Base-by-base conservation (phyloP, 352 stramenopile species). In the Pythium phragmiticola region DNA sequence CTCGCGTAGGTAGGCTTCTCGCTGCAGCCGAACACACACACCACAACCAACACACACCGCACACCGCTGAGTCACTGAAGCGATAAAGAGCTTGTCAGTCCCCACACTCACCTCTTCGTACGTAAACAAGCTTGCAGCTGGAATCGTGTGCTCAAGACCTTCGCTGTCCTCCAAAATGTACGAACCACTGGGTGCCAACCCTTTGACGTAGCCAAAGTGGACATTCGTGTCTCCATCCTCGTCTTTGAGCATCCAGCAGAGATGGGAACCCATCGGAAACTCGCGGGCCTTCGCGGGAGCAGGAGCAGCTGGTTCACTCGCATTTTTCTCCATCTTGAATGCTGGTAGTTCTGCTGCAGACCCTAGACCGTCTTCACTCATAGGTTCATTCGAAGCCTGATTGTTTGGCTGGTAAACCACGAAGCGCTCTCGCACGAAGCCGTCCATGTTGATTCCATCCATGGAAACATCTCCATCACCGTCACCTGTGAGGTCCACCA, bases 371-470 rank as follows among this genome's bases (percentile, higher is more conserved):
- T 77, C 66, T 23, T 66, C 77, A 19, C 76, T 58, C 21, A 64
- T 66, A 14, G 14, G 9, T 16, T 50, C 37, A 28, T 60, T 60
- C 30, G 54, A 53, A 87, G 73, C 55, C 81, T 82, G 6, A 74
- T 79, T 49, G 78, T 85, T 48, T 82, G 28, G 36, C 73, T 62
- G 2, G 68, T 57, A 0, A 68, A 78, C 17, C 80, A 59, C 33
- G 42, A 78, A 69, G 50, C 26, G 43, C n/a, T 45, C 56, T 17
- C 12, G 42, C 34, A 36, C 26, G n/a, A 34, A 43, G 13, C 48
- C 49, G n/a, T 61, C 54, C 34, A 39, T 39, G 34, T 39, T 39
- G 34, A 39, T 8, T 39, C 34, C 34, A 13, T 39, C 34, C 55
- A 69, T 65, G 1, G 51, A 34, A 17, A 61, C 45, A 19, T 70